A percentile compares a stretch with the other conserved stretches of the same genome.
phyloP scores from a whole-genome alignment of 2,329 filamentous ascomycete genomes.

The Cladosporium sphaerospermum region DNA sequence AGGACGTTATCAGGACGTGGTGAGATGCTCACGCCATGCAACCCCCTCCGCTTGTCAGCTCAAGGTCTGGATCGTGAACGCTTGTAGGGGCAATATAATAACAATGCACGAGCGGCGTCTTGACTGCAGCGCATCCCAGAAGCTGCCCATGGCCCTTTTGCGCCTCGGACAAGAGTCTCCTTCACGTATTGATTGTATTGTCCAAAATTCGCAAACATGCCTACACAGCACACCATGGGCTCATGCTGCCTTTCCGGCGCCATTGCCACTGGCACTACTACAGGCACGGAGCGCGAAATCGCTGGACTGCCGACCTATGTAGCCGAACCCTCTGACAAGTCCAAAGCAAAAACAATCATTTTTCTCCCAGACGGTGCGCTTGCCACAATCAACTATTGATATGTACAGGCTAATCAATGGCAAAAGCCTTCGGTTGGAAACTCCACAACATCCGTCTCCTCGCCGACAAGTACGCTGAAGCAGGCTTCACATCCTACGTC shows the following conservation, averaged over 20 bases:
- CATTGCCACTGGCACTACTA: conserved; percentile 33
- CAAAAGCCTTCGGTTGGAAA: conserved; percentile 42
- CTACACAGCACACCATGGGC: conserved; percentile 23
- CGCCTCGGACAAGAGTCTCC: too few species aligned
- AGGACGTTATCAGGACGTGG: background rate
- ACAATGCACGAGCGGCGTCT: too few species aligned
- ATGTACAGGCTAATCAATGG: background rate
- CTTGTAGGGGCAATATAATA: too few species aligned
- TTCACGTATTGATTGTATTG: too few species aligned
- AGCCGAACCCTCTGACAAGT: conserved; percentile 36
- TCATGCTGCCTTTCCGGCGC: conserved; percentile 39
- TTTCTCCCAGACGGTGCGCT: conserved; percentile 39
- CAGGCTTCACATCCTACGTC: conserved; percentile 42
- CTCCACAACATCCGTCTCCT: conserved; percentile 41
- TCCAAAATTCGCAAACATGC: background rate
- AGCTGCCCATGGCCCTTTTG: too few species aligned
- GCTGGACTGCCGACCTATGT: conserved; percentile 38
- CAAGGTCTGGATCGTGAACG: too few species aligned
- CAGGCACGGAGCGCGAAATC: conserved; percentile 32
- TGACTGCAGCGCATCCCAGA: too few species aligned
- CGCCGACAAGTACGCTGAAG: conserved; percentile 43
- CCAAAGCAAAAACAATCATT: conserved; percentile 40
- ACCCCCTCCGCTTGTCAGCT: background rate
- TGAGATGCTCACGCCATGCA: background rate
- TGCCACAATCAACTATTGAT: background rate